phyloP scores from a whole-genome alignment of 2,329 filamentous ascomycete species.

The Cytospora mali region DNA sequence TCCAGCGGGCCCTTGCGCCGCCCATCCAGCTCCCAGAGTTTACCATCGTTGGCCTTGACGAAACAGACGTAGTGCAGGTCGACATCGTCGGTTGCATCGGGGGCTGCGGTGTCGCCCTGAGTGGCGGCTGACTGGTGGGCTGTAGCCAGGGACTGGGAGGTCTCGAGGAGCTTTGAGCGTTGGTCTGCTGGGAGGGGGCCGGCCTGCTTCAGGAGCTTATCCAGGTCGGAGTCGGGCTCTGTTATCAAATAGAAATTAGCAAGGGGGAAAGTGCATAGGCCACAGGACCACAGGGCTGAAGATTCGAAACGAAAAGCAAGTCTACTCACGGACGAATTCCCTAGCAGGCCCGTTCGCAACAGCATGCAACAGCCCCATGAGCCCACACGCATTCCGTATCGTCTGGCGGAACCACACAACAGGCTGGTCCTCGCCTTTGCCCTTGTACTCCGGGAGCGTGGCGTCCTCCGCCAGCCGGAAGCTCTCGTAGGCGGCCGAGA shows the following conservation, averaged over 20 bases:
- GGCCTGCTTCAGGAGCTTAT: conserved; percentile 69
- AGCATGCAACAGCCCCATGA: conserved; percentile 86
- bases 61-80: conserved; percentile 97
- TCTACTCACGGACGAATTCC: conserved; percentile 57
- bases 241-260: not conserved
- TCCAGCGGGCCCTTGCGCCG: conserved; percentile 59
- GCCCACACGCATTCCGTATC: conserved; percentile 88
- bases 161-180: conserved; percentile 75
- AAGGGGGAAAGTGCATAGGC: not conserved
- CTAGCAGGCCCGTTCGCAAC: conserved; percentile 75
- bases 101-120: conserved; percentile 77
- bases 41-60: conserved; percentile 71
- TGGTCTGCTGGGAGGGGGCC: conserved; percentile 66
- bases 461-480: conserved; percentile 75
- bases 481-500: conserved; percentile 77
- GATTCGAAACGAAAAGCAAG: not conserved
- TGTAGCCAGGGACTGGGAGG: conserved; percentile 71
- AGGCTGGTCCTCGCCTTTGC: conserved; percentile 69
- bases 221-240: conserved; percentile 59
- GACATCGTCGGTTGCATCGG: conserved; percentile 76
- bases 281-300: not conserved
- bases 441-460: conserved; percentile 63
- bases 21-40: conserved; percentile 63
- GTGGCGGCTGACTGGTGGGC: conserved; percentile 80
- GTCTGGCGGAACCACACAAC: conserved; percentile 96